Base-by-base conservation (phyloP, 106 monocot genomes). In the Platanthera zijinensis region DNA sequence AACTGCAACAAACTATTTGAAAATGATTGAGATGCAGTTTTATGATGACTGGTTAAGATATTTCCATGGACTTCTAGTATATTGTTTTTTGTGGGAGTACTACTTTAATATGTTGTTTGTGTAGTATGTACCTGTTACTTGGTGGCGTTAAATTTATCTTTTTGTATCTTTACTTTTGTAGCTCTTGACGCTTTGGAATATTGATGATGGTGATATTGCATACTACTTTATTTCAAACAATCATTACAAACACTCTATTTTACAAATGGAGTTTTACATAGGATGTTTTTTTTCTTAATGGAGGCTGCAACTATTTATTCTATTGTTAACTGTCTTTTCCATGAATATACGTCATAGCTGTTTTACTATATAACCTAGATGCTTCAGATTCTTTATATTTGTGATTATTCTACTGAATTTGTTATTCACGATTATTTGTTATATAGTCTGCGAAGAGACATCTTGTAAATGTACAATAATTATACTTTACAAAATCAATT, bases 261-360 rank as follows among this genome's bases (percentile, higher is more conserved):
- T 64, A 21, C 32, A 66, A 66, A 66, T 32, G 32, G 32, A 30
- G 30, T 66, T 66, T 66, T 30, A 32, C 5, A 30, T 66, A 10
- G 66, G 66, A 66, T 66, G 32, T 11, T 11, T 30, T 66, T 39
- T 66, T 32, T 32, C 17, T 66, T 64, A 11, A 13, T 10, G 4
- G 11, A 12, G 8, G 32, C 32, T 66, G 10, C 30, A 66, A 10
- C 39, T 39, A 39, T 32, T 32, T 7, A 66, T 39, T 66, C 66
- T 11, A 9, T 11, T 5, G 30, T 30, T 9, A 32, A 66, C 66
- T 66, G 66, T 11, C 5, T 11, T 5, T 66, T 66, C 30, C 10
- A 66, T 66, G 66, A 66, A 10, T 32, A 32, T 30, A 11, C 66
- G n/a, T 66, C 66, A 66, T 66, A 66, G 66, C 66, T 66, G 30